phyloP scores from a whole-genome alignment of 306 rosid genomes.

The Vicia faba region DNA sequence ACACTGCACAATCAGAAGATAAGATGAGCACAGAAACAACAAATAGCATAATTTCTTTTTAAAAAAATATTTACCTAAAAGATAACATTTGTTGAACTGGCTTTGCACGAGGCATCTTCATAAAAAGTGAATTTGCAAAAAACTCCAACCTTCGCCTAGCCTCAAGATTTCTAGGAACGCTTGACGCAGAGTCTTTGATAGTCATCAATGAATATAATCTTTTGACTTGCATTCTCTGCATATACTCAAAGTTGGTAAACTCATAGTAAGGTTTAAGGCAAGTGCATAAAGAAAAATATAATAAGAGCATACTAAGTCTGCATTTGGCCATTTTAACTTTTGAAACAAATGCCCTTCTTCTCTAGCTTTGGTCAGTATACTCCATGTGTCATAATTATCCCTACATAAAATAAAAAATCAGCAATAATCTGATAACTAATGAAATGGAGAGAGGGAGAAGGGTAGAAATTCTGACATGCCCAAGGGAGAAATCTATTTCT shows the following conservation, averaged over 20 bases:
- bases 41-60: slow-evolving; percentile 21
- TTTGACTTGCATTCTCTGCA: slow-evolving; percentile 75
- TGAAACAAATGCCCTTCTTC: slow-evolving; percentile 74
- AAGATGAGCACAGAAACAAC: slow-evolving; percentile 38
- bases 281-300: slow-evolving; percentile 18
- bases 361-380: slow-evolving; percentile 64
- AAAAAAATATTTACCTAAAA: slow-evolving; percentile 58
- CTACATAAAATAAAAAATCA: slow-evolving; percentile 45
- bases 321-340: slow-evolving; percentile 82
- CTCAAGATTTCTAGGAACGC: slow-evolving; percentile 89
- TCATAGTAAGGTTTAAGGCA: slow-evolving; percentile 1
- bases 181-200: slow-evolving; percentile 89
- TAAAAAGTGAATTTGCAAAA: slow-evolving; percentile 91
- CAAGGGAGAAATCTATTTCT: background rate
- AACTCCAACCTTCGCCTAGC: slow-evolving; percentile 82
- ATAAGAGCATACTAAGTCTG: slow-evolving; percentile 62
- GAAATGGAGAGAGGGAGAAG: background rate
- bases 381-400: slow-evolving; percentile 74
- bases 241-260: slow-evolving; percentile 32
- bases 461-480: background rate
- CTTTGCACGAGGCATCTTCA: slow-evolving; percentile 78
- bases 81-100: slow-evolving; percentile 84
- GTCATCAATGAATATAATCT: slow-evolving; percentile 82
- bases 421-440: slow-evolving; percentile 15
- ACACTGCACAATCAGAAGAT: slow-evolving; percentile 66